Conservation (phyloP, 1,284 basidiomycete genomes). For the Cryptococcus sp. region DNA sequence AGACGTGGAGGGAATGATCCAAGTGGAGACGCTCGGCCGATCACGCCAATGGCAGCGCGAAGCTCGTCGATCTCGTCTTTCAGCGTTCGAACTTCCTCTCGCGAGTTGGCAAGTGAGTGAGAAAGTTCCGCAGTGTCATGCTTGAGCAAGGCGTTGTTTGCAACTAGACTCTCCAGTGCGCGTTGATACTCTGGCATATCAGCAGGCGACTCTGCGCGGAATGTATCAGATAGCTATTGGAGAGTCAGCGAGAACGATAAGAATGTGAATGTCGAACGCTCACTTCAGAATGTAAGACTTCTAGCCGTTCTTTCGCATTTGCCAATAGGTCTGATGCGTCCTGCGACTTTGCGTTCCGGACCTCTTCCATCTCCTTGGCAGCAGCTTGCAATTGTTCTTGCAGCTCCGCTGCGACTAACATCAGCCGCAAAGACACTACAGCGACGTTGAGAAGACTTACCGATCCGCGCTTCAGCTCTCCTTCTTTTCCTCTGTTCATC, state of each 20-base stretch:
- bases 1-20: constrained; percentile 24
- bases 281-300: constrained; percentile 59
- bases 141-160: constrained; percentile 77
- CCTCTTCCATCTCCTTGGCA: constrained; percentile 64
- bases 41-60: constrained; percentile 40
- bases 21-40: constrained; percentile 25
- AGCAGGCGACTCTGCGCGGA: constrained; percentile 34
- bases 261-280: constrained; percentile 5
- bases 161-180: constrained; percentile 75
- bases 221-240: constrained; percentile 39
- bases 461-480: constrained; percentile 43
- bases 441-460: constrained; percentile 19
- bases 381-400: constrained; percentile 69
- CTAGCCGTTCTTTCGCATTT: constrained; percentile 69
- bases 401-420: constrained; percentile 62
- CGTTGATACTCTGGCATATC: constrained; percentile 53
- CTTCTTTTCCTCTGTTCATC: constrained; percentile 56
- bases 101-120: constrained; percentile 66
- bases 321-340: constrained; percentile 70
- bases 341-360: constrained; percentile 64
- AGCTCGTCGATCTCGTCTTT: constrained; percentile 75
- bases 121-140: constrained; percentile 77
- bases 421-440: background rate
- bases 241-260: background rate
- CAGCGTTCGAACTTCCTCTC: constrained; percentile 70